phyloP scores from a whole-genome alignment of 768 basidiomycete genomes.

The Coprinopsis strossmayeri region DNA sequence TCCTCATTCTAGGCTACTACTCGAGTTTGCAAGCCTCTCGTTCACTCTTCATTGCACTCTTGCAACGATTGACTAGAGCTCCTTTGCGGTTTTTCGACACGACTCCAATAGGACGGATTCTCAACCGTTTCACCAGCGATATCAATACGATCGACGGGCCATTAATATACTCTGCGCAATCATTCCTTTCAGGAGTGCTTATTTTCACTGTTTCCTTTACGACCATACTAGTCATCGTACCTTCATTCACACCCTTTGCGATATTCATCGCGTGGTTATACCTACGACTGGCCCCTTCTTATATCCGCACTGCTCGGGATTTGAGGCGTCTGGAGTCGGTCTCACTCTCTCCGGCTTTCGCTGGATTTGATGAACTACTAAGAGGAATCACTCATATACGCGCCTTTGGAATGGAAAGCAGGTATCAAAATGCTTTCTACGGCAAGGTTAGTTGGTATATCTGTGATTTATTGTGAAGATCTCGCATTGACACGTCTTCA shows the following conservation, averaged over 20 bases:
- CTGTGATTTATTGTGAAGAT: too few relatives aligned
- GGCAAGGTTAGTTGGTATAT: constrained; percentile 38
- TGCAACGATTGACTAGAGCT: constrained; percentile 50
- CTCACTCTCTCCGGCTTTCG: constrained; percentile 65
- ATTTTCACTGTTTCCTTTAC: constrained; percentile 58
- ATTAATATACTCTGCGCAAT: constrained; percentile 48
- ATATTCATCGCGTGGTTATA: constrained; percentile 66
- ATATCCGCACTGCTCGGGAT: constrained; percentile 58
- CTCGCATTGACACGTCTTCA: too few relatives aligned
- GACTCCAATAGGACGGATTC: constrained; percentile 70
- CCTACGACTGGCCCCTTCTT: constrained; percentile 53
- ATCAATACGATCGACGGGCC: constrained; percentile 69
- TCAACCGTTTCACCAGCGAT: constrained; percentile 76
- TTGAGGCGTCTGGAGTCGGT: constrained; percentile 61
- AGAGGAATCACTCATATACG: constrained; percentile 62
- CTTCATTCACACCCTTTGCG: constrained; percentile 60
- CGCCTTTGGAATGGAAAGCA: constrained; percentile 64
- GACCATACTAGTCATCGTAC: constrained; percentile 58
- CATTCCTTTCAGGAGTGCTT: constrained; percentile 49
- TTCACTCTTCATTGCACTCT: constrained; percentile 47
- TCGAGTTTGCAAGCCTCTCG: constrained; percentile 63
- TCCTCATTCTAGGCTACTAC: constrained; percentile 60
- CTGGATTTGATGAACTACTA: constrained; percentile 66
- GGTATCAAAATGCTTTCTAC: constrained; percentile 63
- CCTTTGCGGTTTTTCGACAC: constrained; percentile 68